phyloP scores from a whole-genome alignment of 495 filamentous ascomycete species.

The Aspergillus conjunctus region DNA sequence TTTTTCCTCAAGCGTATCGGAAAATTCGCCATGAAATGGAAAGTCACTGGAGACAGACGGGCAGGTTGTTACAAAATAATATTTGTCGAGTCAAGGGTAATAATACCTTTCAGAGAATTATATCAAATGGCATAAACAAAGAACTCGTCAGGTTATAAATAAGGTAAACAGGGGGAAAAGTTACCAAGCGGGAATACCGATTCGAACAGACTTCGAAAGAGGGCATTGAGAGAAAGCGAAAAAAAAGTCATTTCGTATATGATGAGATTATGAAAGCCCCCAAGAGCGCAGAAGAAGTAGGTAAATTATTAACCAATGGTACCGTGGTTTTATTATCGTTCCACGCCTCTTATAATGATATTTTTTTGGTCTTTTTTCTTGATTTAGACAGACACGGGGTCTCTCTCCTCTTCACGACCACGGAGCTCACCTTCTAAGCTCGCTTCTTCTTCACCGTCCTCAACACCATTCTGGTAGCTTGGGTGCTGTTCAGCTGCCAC shows the following conservation, averaged over 20 bases:
- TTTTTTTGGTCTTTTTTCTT: conserved; percentile 9
- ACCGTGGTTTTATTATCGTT: conserved; percentile 2
- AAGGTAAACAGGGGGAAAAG: conserved; percentile 16
- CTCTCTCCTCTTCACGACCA: conserved; percentile 63
- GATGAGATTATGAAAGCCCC: conserved; percentile 10
- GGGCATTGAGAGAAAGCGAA: conserved; percentile 9
- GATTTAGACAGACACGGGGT: conserved; percentile 36
- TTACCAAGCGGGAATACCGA: conserved; percentile 20
- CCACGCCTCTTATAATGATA: not conserved
- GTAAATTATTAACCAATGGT: conserved; percentile 11
- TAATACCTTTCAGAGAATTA: conserved; percentile 9
- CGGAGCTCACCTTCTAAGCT: conserved; percentile 57
- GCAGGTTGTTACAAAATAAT: too few species aligned
- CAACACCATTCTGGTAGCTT: conserved; percentile 62
- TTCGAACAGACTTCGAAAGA: conserved; percentile 13
- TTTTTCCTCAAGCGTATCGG: not conserved
- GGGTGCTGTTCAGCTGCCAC: conserved; percentile 78
- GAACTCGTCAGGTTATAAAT: conserved; percentile 18
- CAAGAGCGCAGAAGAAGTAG: conserved; percentile 12
- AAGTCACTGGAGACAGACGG: too few species aligned
- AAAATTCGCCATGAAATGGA: too few species aligned
- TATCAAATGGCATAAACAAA: conserved; percentile 12
- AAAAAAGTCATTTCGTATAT: conserved; percentile 15
- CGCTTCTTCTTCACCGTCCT: conserved; percentile 59
- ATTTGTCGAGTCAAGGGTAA: too few species aligned